Conservation (phyloP, 169 alveolate genomes). For the Besnoitia besnoiti region DNA sequence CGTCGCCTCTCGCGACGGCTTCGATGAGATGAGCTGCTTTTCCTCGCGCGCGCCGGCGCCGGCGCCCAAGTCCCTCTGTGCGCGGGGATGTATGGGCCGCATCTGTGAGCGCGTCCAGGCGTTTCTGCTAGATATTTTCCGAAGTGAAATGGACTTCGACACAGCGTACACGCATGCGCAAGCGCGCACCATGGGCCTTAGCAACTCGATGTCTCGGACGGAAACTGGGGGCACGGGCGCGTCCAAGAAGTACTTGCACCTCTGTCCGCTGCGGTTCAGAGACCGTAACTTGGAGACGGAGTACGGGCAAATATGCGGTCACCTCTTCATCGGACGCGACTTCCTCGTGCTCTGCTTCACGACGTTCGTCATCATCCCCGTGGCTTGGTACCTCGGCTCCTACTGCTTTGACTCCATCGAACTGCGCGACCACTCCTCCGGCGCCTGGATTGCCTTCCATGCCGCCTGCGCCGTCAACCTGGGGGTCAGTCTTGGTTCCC, state of each 20-base stretch:
- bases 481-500: background rate
- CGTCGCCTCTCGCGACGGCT: background rate
- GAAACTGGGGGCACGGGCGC: background rate
- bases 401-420: constrained; percentile 21
- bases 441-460: constrained; percentile 56
- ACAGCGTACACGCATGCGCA: constrained; percentile 46
- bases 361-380: constrained; percentile 38
- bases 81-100: background rate
- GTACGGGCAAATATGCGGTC: constrained; percentile 40
- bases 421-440: background rate
- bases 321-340: constrained; percentile 44
- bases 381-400: constrained; percentile 28
- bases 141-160: constrained; percentile 48
- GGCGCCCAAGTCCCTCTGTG: background rate
- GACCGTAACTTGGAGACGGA: constrained; percentile 35
- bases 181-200: background rate
- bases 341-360: constrained; percentile 25
- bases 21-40: background rate
- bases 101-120: background rate
- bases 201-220: background rate
- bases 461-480: constrained; percentile 27
- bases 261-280: constrained; percentile 47
- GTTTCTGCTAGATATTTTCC: constrained; percentile 18
- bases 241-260: constrained; percentile 2
- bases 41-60: background rate